phyloP scores from a whole-genome alignment of 352 stramenopile species.

The Pseudoperonospora humuli region DNA sequence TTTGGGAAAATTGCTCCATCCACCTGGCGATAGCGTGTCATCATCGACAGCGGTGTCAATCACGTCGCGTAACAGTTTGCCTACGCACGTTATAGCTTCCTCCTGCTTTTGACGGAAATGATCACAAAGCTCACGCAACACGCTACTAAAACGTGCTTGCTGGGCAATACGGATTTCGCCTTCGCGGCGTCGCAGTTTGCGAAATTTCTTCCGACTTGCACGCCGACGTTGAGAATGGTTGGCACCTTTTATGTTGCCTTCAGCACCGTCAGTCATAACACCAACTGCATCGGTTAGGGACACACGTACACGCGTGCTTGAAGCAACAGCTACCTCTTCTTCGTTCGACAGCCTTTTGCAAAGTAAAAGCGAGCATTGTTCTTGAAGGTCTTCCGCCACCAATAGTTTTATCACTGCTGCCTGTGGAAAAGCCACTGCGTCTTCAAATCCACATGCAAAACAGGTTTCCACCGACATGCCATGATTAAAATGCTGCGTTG shows the following conservation, averaged over 20 bases:
- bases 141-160: conserved; percentile 27
- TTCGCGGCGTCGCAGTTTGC: conserved; percentile 53
- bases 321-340: conserved; percentile 15
- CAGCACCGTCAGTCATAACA: not conserved
- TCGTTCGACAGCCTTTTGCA: conserved; percentile 42
- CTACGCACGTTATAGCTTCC: conserved; percentile 14
- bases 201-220: conserved; percentile 56
- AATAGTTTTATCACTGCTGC: conserved; percentile 50
- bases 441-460: conserved; percentile 40
- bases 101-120: conserved; percentile 25
- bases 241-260: conserved; percentile 1
- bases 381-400: conserved; percentile 67
- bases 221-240: conserved; percentile 51
- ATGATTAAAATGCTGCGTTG: not conserved
- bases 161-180: conserved; percentile 28
- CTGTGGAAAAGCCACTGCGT: conserved; percentile 37
- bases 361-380: conserved; percentile 59
- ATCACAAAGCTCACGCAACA: conserved; percentile 36
- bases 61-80: conserved; percentile 30
- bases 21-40: conserved; percentile 9
- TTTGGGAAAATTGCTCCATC: conserved; percentile 8
- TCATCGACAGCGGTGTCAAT: conserved; percentile 30
- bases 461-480: conserved; percentile 20
- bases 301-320: not conserved
- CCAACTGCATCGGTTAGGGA: not conserved